These are phyloP conservation scores for Ogataea hybrid DNA, from an alignment of 1,139 yeast genomes.

Conservation along the genomic window DNA sequence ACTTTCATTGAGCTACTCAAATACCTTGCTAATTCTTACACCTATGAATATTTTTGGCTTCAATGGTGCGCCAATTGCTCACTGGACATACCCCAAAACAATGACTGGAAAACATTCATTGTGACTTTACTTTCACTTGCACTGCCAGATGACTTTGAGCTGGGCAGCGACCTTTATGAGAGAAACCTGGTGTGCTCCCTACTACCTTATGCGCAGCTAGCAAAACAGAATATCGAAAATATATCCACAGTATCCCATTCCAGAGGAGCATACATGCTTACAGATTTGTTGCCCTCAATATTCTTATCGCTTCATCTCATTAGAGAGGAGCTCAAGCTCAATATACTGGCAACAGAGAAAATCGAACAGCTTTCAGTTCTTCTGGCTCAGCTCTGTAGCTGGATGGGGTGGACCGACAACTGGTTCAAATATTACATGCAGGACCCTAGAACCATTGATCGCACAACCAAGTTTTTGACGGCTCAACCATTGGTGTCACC, in stretches of 20 bases:
- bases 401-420: conserved; percentile 73
- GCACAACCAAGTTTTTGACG: conserved; percentile 37
- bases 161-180: conserved; percentile 19
- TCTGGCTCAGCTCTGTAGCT: conserved; percentile 57
- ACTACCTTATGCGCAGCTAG: conserved; percentile 39
- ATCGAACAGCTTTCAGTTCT: conserved; percentile 47
- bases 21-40: conserved; percentile 55
- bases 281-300: conserved; percentile 59
- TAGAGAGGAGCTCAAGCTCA: conserved; percentile 70
- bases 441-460: conserved; percentile 31
- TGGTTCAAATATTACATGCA: conserved; percentile 64
- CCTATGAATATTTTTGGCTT: conserved; percentile 57
- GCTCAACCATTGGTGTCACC: conserved; percentile 47
- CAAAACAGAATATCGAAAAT: conserved; percentile 27
- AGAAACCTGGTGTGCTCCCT: conserved; percentile 40
- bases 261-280: conserved; percentile 37
- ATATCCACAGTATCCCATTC: conserved; percentile 7
- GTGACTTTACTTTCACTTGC: conserved; percentile 49
- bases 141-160: conserved; percentile 40
- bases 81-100: conserved; percentile 36
- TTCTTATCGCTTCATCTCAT: conserved; percentile 69
- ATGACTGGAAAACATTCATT: conserved; percentile 66
- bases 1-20: conserved; percentile 49
- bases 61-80: conserved; percentile 62
- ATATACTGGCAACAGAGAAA: conserved; percentile 42